phyloP scores from a whole-genome alignment of 352 stramenopile species.

The Aphanomyces astaci region DNA sequence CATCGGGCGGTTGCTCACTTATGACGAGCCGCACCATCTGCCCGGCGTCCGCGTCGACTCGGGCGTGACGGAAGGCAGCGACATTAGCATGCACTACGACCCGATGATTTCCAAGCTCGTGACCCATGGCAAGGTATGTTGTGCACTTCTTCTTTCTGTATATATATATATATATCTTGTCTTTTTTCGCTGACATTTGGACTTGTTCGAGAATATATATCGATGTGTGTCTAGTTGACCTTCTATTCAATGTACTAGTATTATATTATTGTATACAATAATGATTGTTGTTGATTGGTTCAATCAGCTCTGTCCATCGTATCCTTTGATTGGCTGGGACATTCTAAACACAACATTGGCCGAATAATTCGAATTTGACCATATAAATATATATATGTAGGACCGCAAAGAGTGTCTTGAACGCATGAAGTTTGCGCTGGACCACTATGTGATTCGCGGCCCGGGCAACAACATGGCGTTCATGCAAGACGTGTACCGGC shows the following conservation, averaged over 20 bases:
- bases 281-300: no score
- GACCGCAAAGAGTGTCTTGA: constrained; percentile 76
- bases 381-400: background rate
- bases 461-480: constrained; percentile 94
- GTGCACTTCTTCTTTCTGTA: no score
- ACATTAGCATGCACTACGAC: constrained; percentile 95
- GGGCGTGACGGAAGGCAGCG: constrained; percentile 85
- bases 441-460: constrained; percentile 93
- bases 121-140: constrained; percentile 50
- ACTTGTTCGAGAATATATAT: no score
- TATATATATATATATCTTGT: no score
- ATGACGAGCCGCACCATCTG: constrained; percentile 79
- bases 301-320: no score
- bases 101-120: constrained; percentile 96
- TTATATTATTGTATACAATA: no score
- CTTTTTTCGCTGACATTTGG: no score
- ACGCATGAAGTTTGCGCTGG: constrained; percentile 80
- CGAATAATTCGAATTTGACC: background rate
- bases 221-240: no score
- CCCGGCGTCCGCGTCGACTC: constrained; percentile 85
- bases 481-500: constrained; percentile 87
- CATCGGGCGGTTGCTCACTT: constrained; percentile 90
- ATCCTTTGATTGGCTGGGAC: no score
- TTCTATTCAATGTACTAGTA: no score
- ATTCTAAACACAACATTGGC: no score